These are phyloP conservation scores for Citrus unshiu DNA, from an alignment of 345 rosid species.

Conservation along the genomic window DNA sequence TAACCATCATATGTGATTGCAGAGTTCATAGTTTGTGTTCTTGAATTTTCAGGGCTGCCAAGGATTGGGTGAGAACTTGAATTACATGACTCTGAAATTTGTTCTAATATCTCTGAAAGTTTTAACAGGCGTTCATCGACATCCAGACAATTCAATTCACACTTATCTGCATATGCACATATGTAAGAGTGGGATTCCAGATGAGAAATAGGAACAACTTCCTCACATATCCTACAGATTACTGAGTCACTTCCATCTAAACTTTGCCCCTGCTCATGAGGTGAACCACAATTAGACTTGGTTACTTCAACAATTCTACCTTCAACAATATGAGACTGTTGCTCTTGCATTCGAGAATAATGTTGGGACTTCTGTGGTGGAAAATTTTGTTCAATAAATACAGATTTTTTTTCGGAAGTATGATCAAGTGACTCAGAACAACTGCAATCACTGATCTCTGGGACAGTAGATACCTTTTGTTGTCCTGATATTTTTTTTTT, in stretches of 20 bases:
- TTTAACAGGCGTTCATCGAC: conserved; percentile 67
- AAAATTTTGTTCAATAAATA: conserved; percentile 28
- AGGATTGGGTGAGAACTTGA: conserved; percentile 39
- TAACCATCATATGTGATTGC: conserved; percentile 45
- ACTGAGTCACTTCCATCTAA: conserved; percentile 48
- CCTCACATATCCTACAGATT: conserved; percentile 82
- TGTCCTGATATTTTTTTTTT: conserved; percentile 20
- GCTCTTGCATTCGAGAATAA: conserved; percentile 28
- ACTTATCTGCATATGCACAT: conserved; percentile 88
- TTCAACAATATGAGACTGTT: conserved; percentile 27
- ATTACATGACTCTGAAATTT: conserved; percentile 59
- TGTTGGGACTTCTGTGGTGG: conserved; percentile 23
- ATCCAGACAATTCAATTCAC: conserved; percentile 64
- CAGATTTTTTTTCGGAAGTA: conserved; percentile 28
- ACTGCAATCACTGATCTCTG: conserved; percentile 14
- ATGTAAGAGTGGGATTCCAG: conserved; percentile 81
- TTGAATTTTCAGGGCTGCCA: conserved; percentile 56
- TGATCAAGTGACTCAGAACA: conserved; percentile 28
- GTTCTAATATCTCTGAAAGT: conserved; percentile 74
- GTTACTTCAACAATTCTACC: conserved; percentile 18
- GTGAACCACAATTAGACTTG: conserved; percentile 22
- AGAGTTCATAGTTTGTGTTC: conserved; percentile 34
- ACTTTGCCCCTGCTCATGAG: conserved; percentile 34
- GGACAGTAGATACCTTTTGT: conserved; percentile 28
- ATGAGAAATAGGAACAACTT: conserved; percentile 59